Base-by-base conservation (phyloP, 306 rosid species). In the Quercus wislizeni region DNA sequence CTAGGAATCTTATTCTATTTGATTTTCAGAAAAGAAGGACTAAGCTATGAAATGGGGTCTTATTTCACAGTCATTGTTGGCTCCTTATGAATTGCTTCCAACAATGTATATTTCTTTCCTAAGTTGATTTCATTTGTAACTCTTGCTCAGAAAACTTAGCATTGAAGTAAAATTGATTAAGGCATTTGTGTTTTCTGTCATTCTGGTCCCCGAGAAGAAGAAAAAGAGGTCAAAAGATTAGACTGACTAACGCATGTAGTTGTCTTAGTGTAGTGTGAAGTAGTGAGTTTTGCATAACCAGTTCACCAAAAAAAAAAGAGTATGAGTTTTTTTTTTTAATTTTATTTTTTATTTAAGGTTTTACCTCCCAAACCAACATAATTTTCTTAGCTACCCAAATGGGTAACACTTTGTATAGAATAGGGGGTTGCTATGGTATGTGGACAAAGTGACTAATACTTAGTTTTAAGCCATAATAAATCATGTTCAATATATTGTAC, bases 1-100 rank as follows among this genome's bases (percentile, higher is more conserved):
- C 46, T 65, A 43, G 63, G 30, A 76, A 65, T 73, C 70, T 76
- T 61, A 30, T 27, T 80, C 49, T 79, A 52, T 78, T 69, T 81
- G 62, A 56, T 51, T 59, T 74, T 69, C 23, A 65, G 56, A 62
- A 31, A 80, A 55, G 62, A 69, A 62, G 74, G 74, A 77, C 73
- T 76, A 77, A 76, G 69, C 64, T 77, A 27, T 69, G 21, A 13
- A 38, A 52, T 43, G 38, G 55, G 71, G 73, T 73, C 67, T 78
- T 74, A 73, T 75, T 58, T 41, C 65, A 13, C 6, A 71, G 55
- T 62, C 30, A 75, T 46, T 65, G 49, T 74, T 56, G 18, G 85
- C 27, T 64, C 41, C 71, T 33, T 12, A 19, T 67, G 51, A 67
- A 33, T 67, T 67, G 72, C 72, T 67, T 59, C 46, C 43, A 30